Percentiles rank a stretch among this genome's conserved stretches.
phyloP scores from a whole-genome alignment of 2,329 filamentous ascomycete species.

The Cladosporium colombiae region DNA sequence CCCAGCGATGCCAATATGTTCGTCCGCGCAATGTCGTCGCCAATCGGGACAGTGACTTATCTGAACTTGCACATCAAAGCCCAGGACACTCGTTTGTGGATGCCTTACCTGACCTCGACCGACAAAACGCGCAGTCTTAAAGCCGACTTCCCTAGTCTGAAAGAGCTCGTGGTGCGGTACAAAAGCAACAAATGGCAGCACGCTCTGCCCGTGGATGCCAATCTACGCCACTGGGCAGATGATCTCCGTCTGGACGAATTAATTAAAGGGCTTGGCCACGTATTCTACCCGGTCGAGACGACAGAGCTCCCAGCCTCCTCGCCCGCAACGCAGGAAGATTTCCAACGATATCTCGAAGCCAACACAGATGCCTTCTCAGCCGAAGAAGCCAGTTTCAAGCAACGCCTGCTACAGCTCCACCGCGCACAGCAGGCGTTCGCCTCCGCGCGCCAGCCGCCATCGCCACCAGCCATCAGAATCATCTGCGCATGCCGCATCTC shows the following conservation, averaged over 20 bases:
- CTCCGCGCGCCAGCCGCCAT: neutral
- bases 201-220: slow-evolving; percentile 28
- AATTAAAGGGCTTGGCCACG: slow-evolving; percentile 32
- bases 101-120: slow-evolving; percentile 38
- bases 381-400: slow-evolving; percentile 9
- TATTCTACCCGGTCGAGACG: slow-evolving; percentile 26
- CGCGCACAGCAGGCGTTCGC: slow-evolving; percentile 10
- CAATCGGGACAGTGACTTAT: slow-evolving; percentile 27
- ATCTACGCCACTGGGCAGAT: slow-evolving; percentile 33
- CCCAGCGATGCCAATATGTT: slow-evolving; percentile 43
- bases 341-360: slow-evolving; percentile 14
- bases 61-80: slow-evolving; percentile 37
- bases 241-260: slow-evolving; percentile 34
- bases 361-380: slow-evolving; percentile 7
- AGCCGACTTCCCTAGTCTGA: slow-evolving; percentile 37
- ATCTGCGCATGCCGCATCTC: slow-evolving; percentile 35
- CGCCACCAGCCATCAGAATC: slow-evolving; percentile 31
- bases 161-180: slow-evolving; percentile 35
- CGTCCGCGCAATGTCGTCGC: slow-evolving; percentile 34
- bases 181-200: slow-evolving; percentile 38
- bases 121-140: slow-evolving; percentile 34
- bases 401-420: slow-evolving; percentile 9
- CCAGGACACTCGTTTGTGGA: slow-evolving; percentile 40
- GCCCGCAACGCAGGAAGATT: slow-evolving; percentile 9
- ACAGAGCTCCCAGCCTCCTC: slow-evolving; percentile 11